phyloP scores from a whole-genome alignment of 2,329 filamentous ascomycete genomes.

The Phaeoacremonium minimum region DNA sequence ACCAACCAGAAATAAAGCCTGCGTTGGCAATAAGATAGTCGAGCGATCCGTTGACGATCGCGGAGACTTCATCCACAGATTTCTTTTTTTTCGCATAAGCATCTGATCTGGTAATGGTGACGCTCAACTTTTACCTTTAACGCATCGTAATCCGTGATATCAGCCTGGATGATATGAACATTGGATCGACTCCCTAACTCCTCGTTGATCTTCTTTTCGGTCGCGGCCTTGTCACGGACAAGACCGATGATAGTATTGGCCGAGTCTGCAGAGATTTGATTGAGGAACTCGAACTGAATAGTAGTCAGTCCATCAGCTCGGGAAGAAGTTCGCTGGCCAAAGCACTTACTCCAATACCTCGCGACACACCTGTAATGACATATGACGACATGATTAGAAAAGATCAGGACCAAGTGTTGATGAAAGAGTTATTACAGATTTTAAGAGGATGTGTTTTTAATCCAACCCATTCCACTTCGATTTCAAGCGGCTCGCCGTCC shows the following conservation, averaged over 20 bases:
- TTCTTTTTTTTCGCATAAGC: conserved; percentile 2
- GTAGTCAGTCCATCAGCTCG: not conserved
- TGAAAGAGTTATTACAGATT: not conserved
- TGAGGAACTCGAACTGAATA: conserved; percentile 42
- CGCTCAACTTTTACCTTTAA: conserved; percentile 27
- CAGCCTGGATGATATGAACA: conserved; percentile 39
- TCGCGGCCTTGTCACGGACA: conserved; percentile 38
- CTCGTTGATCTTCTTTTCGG: conserved; percentile 34
- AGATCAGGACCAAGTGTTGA: not conserved
- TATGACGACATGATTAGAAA: conserved; percentile 15
- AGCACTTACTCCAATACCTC: conserved; percentile 16
- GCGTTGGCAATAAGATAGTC: conserved; percentile 52
- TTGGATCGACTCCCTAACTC: conserved; percentile 34
- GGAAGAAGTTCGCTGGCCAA: not conserved
- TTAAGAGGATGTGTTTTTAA: not conserved
- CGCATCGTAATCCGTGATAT: conserved; percentile 32
- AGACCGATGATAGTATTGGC: conserved; percentile 41
- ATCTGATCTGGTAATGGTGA: not conserved
- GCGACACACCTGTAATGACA: conserved; percentile 14
- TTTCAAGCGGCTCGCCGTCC: too few species aligned
- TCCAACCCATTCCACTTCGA: too few species aligned
- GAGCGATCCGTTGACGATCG: conserved; percentile 32
- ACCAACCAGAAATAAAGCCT: conserved; percentile 24
- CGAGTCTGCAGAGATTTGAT: conserved; percentile 35
- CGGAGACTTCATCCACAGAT: conserved; percentile 17